Conservation (phyloP, 73 alveolate species). For the Paramecium caudatum region DNA sequence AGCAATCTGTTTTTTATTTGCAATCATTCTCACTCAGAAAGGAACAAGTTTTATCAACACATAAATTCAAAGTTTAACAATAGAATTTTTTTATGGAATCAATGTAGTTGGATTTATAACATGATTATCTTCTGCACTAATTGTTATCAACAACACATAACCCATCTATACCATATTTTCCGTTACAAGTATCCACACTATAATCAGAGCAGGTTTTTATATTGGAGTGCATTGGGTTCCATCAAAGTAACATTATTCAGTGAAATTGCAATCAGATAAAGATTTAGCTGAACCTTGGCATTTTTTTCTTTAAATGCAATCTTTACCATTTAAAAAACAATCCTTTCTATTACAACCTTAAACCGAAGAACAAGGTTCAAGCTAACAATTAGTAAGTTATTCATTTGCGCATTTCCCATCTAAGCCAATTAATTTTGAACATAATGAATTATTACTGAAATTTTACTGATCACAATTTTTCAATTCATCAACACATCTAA, state of each 20-base stretch:
- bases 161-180: background rate
- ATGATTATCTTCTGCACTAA: background rate
- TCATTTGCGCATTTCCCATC: background rate
- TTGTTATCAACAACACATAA: background rate
- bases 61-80: background rate
- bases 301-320: background rate
- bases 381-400: background rate
- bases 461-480: background rate
- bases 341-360: background rate
- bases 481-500: background rate
- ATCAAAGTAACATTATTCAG: slow-evolving; percentile 20
- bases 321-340: background rate
- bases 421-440: background rate
- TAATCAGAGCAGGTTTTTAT: background rate
- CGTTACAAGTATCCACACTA: background rate
- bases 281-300: background rate
- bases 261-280: background rate
- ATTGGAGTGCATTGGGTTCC: background rate
- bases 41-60: too few relatives aligned
- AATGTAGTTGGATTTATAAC: background rate
- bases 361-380: background rate
- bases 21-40: too few relatives aligned
- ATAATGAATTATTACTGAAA: background rate
- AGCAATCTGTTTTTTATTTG: background rate
- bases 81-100: background rate